A percentile compares a stretch with the other conserved stretches of the same genome.
Evolutionary conservation across 352 stramenopile genomes (phyloP).

Genomic region (Phytophthora brassicae): DNA sequence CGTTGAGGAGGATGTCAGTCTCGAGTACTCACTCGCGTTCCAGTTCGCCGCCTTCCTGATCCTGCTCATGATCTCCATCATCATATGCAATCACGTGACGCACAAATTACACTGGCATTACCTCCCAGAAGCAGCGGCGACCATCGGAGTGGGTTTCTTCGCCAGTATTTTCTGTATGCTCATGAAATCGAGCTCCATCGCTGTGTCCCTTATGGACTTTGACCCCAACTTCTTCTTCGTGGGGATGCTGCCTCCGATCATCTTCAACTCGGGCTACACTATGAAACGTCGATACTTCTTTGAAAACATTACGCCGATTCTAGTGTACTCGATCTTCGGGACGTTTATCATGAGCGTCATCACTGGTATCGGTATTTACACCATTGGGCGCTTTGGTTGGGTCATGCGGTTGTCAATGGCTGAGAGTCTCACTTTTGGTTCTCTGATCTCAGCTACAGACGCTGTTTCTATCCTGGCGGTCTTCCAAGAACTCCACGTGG

Average conservation of each 20-base stretch:
- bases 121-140: slow-evolving; percentile 67
- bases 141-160: slow-evolving; percentile 61
- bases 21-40: slow-evolving; percentile 79
- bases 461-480: slow-evolving; percentile 92
- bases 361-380: slow-evolving; percentile 78
- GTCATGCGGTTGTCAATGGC: slow-evolving; percentile 82
- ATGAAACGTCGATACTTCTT: slow-evolving; percentile 93
- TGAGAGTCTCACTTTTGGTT: slow-evolving; percentile 91
- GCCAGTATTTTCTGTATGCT: slow-evolving; percentile 62
- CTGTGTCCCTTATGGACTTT: slow-evolving; percentile 83
- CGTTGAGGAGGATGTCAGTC: slow-evolving; percentile 51
- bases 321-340: slow-evolving; percentile 89
- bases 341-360: slow-evolving; percentile 90
- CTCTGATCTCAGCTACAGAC: slow-evolving; percentile 93
- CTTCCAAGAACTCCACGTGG: slow-evolving; percentile 89
- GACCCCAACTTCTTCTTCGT: slow-evolving; percentile 94
- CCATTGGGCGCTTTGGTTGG: slow-evolving; percentile 59
- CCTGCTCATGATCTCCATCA: slow-evolving; percentile 75
- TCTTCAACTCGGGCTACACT: slow-evolving; percentile 94
- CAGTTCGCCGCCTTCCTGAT: slow-evolving; percentile 76
- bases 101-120: slow-evolving; percentile 80
- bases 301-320: slow-evolving; percentile 88
- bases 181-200: slow-evolving; percentile 68
- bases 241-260: slow-evolving; percentile 91
- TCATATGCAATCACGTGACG: slow-evolving; percentile 77